Percentiles rank a stretch among this genome's conserved stretches.
Evolutionary conservation across 1,284 basidiomycete genomes (phyloP).

Genomic region (Papiliotrema nemorosa): DNA sequence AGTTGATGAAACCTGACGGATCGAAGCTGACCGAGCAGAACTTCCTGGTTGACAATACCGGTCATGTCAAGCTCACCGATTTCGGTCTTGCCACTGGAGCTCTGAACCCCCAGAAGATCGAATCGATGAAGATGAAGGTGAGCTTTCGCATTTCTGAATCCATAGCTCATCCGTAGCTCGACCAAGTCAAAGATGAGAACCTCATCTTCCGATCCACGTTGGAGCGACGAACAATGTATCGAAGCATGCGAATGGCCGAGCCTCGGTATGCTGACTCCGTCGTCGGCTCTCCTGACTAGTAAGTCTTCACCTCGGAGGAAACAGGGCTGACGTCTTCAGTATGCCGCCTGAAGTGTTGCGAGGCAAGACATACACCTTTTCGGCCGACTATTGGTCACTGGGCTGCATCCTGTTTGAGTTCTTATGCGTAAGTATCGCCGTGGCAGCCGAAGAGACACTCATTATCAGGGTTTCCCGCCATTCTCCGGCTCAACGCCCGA

Average conservation of each 20-base stretch:
- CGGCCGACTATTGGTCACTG: constrained; percentile 97
- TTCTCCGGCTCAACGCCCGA: constrained; percentile 94
- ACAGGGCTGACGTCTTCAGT: constrained; percentile 15
- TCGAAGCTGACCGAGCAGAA: constrained; percentile 59
- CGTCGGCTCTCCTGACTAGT: constrained; percentile 95
- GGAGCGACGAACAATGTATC: constrained; percentile 92
- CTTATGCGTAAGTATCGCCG: constrained; percentile 53
- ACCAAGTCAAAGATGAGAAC: constrained; percentile 93
- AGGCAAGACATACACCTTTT: constrained; percentile 89
- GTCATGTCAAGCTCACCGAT: constrained; percentile 98
- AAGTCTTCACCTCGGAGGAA: constrained; percentile 2
- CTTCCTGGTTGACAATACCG: constrained; percentile 91
- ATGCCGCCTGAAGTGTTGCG: constrained; percentile 76
- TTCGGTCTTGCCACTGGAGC: constrained; percentile 97
- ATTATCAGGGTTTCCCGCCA: constrained; percentile 75
- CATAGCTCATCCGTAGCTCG: constrained; percentile 59
- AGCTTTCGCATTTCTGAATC: constrained; percentile 9
- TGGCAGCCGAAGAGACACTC: not conserved
- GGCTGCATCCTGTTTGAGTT: constrained; percentile 99
- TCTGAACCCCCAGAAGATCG: constrained; percentile 90
- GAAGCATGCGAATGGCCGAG: constrained; percentile 84
- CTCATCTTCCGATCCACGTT: constrained; percentile 88
- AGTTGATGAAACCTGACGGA: constrained; percentile 25
- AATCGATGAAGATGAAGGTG: constrained; percentile 88
- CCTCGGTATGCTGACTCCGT: constrained; percentile 95